Conservation (phyloP, 495 filamentous ascomycete genomes). For the Apodospora peruviana region DNA sequence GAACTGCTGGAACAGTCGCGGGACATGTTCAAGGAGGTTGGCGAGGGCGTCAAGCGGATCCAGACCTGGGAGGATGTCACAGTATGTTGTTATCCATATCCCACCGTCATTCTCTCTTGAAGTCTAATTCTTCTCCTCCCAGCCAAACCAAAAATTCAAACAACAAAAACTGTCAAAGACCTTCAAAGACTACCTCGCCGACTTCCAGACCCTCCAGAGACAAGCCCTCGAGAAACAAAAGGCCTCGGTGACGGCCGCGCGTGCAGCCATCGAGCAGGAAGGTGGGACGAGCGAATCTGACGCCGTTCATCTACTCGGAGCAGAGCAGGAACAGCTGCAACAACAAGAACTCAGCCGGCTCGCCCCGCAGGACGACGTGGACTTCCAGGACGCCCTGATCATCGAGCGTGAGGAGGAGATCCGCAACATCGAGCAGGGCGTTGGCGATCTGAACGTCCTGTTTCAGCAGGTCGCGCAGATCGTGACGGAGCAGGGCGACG, state of each 20-base stretch:
- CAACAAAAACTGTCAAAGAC: constrained; percentile 91
- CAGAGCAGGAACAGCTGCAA: constrained; percentile 58
- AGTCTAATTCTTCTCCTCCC: constrained; percentile 16
- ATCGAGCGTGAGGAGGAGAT: constrained; percentile 95
- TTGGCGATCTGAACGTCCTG: constrained; percentile 91
- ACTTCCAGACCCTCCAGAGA: constrained; percentile 88
- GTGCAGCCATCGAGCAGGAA: constrained; percentile 52
- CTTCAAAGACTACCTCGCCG: constrained; percentile 76
- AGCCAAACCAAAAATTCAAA: constrained; percentile 85
- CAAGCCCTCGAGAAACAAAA: constrained; percentile 88
- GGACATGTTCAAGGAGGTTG: constrained; percentile 83
- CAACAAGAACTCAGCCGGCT: constrained; percentile 74
- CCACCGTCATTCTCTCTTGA: background rate
- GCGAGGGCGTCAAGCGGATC: constrained; percentile 88
- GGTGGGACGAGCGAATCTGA: constrained; percentile 20
- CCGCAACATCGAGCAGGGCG: constrained; percentile 91
- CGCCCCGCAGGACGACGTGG: constrained; percentile 89
- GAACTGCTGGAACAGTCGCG: constrained; percentile 79
- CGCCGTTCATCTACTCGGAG: constrained; percentile 25
- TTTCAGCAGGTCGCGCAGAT: constrained; percentile 97
- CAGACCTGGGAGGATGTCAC: constrained; percentile 88
- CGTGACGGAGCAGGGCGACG: constrained; percentile 86
- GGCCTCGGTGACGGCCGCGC: constrained; percentile 73
- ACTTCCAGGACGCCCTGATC: constrained; percentile 95
- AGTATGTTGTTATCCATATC: constrained; percentile 44